These are phyloP conservation scores for Trichaptum fuscoviolaceum DNA, from an alignment of 768 basidiomycete genomes.

Conservation along the genomic window DNA sequence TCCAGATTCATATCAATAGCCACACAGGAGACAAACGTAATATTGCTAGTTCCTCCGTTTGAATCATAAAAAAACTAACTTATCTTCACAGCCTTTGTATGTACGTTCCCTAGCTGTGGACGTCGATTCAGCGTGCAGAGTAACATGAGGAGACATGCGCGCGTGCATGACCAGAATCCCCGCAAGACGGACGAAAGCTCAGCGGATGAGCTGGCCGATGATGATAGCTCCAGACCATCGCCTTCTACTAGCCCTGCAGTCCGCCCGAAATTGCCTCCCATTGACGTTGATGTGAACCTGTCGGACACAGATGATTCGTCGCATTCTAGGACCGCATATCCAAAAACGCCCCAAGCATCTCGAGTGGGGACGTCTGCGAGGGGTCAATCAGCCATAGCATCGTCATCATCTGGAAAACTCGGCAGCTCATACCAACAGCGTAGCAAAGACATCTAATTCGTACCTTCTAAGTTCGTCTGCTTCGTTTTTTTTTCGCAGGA, in stretches of 20 bases:
- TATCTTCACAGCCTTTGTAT: conserved; percentile 55
- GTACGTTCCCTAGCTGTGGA: conserved; percentile 69
- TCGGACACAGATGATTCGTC: neutral
- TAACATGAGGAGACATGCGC: conserved; percentile 84
- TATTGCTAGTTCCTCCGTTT: conserved; percentile 21
- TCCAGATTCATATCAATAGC: conserved; percentile 76
- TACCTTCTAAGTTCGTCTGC: neutral
- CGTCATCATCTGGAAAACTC: neutral
- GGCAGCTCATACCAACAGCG: neutral
- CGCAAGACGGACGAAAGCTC: conserved; percentile 31
- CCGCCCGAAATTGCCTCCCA: conserved; percentile 10
- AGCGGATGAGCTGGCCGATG: conserved; percentile 43
- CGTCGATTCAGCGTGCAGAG: conserved; percentile 83
- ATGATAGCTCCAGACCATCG: conserved; percentile 6
- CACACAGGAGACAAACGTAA: conserved; percentile 84
- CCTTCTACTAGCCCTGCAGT: conserved; percentile 6
- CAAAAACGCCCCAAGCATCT: neutral
- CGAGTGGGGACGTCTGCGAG: neutral
- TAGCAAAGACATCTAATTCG: neutral
- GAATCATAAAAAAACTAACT: conserved; percentile 12
- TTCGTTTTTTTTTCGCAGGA: neutral
- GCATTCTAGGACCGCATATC: neutral
- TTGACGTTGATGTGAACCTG: neutral
- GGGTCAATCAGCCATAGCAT: neutral
- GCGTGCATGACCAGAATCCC: conserved; percentile 50